Evolutionary conservation across 768 basidiomycete genomes (phyloP).

Genomic region (Boletus barrowsii): DNA sequence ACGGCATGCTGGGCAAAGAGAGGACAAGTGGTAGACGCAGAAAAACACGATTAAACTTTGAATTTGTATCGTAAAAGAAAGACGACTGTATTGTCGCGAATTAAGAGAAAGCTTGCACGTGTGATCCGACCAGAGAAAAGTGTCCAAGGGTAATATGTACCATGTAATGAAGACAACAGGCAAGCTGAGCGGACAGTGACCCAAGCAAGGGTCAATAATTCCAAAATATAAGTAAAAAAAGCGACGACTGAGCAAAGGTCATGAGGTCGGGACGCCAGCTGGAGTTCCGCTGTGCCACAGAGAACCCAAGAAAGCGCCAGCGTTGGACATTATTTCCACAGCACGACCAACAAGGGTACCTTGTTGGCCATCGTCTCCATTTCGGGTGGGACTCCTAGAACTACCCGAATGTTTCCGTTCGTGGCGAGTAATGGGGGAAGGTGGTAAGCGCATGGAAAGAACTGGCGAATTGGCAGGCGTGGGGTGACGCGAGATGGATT

Average conservation of each 20-base stretch:
- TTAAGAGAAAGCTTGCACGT: constrained; percentile 4
- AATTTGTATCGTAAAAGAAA: constrained; percentile 22
- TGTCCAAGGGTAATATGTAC: constrained; percentile 30
- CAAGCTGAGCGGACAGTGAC: background rate
- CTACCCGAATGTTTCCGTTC: constrained; percentile 16
- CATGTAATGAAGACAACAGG: constrained; percentile 4
- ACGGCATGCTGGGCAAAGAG: background rate
- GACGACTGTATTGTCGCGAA: background rate
- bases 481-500: constrained; percentile 40
- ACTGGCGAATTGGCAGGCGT: constrained; percentile 66
- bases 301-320: constrained; percentile 71
- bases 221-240: constrained; percentile 32
- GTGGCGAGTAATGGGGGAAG: constrained; percentile 11
- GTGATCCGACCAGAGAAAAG: constrained; percentile 15
- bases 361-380: constrained; percentile 28
- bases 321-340: constrained; percentile 76
- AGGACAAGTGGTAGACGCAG: constrained; percentile 7
- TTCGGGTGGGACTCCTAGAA: constrained; percentile 27
- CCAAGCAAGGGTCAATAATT: constrained; percentile 27
- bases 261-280: constrained; percentile 20
- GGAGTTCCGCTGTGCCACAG: constrained; percentile 43
- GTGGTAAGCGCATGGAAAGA: constrained; percentile 28
- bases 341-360: constrained; percentile 57
- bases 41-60: constrained; percentile 24
- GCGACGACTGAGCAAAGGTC: background rate